Evolutionary conservation across 257 asterid species (phyloP), one percentile per base, ranked within the genome.

Genomic region (Cynanchum wilfordii): DNA sequence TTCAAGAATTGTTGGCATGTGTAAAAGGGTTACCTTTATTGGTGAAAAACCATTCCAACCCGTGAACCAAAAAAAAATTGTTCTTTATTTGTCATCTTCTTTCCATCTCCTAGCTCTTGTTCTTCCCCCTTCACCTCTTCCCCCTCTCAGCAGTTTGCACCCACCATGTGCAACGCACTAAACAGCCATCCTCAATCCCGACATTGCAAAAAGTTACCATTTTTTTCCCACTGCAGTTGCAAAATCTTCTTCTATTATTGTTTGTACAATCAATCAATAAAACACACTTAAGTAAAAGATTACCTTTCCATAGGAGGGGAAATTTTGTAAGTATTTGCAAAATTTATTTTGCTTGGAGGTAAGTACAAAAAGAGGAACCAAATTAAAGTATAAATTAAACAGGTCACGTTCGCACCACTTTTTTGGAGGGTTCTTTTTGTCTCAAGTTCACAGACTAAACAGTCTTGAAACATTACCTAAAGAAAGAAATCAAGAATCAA

Each of bases 61-160:
- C 96, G 97, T 90, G 97, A 90, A 77, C 82, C 65, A 44, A 47
- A 38, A 60, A 44, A 55, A 42, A 50, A 38, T 40, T 47, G 69
- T 82, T 65, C 77, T 25, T 25, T 78, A 74, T 80, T 76, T 85
- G 96, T 86, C 96, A 79, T 81, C 85, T 83, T 87, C 85, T 78
- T 70, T 78, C 75, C 84, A 80, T 69, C 78, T 27, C 75, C 76
- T 80, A 75, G 27, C 78, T 52, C 10, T 72, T 77, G 73, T 74
- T 66, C 24, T 36, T 36, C 58, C 20, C 68, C n/a, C n/a, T 52
- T 40, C 33, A 4, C 51, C 51, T 24, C 70, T 50, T 38, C 30
- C 75, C 57, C 11, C 68, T 56, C 12, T 67, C 25, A 9, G 42
- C 71, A 50, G 36, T 0, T n/a, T 22, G 55, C 65, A 64, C 55